phyloP scores from a whole-genome alignment of 805 yeast genomes.

The Isabelozyma heimii region DNA sequence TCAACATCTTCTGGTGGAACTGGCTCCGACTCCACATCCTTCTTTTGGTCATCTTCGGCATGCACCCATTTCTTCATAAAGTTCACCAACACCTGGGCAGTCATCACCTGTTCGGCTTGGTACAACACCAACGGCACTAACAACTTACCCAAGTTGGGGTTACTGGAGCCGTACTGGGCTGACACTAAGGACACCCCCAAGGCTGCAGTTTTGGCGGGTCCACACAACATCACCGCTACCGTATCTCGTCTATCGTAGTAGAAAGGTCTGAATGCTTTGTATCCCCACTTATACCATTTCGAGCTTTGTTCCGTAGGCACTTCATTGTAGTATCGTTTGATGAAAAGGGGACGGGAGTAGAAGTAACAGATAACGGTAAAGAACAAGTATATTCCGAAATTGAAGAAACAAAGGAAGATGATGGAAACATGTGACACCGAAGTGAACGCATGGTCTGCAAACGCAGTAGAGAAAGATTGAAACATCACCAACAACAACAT shows the following conservation, averaged over 20 bases:
- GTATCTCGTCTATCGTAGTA: slow-evolving; percentile 71
- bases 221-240: slow-evolving; percentile 78
- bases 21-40: not conserved
- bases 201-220: slow-evolving; percentile 93
- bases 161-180: slow-evolving; percentile 69
- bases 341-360: slow-evolving; percentile 58
- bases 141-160: slow-evolving; percentile 62
- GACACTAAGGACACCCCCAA: slow-evolving; percentile 82
- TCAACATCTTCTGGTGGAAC: not conserved
- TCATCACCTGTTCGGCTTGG: slow-evolving; percentile 82
- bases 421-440: slow-evolving; percentile 65
- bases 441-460: slow-evolving; percentile 75
- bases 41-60: slow-evolving; percentile 19
- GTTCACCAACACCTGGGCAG: slow-evolving; percentile 70
- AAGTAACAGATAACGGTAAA: slow-evolving; percentile 65
- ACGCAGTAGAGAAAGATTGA: slow-evolving; percentile 83
- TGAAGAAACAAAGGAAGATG: slow-evolving; percentile 77
- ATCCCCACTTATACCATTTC: slow-evolving; percentile 41
- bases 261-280: slow-evolving; percentile 56
- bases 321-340: slow-evolving; percentile 38
- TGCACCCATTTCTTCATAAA: slow-evolving; percentile 71
- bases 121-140: slow-evolving; percentile 81
- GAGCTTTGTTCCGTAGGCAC: slow-evolving; percentile 50
- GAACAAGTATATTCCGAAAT: slow-evolving; percentile 73
- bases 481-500: slow-evolving; percentile 77